Percentiles rank a stretch among this genome's conserved stretches.
Evolutionary conservation across 2,329 filamentous ascomycete genomes (phyloP).

Genomic region (Simplicillium sp.): DNA sequence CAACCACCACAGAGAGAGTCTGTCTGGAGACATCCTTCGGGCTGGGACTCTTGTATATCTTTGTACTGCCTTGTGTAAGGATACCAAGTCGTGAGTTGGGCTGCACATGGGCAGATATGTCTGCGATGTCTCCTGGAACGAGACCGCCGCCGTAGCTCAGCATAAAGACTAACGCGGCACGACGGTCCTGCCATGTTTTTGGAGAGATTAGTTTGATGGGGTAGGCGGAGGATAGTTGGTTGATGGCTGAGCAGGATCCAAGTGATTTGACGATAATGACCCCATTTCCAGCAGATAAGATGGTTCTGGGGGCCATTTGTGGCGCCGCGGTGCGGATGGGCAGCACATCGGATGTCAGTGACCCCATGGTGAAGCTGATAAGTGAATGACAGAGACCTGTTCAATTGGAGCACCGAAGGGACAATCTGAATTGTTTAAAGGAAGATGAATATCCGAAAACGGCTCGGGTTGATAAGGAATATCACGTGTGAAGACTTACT

Average conservation of each 20-base stretch:
- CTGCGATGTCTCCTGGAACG: constrained; percentile 68
- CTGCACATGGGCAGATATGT: constrained; percentile 57
- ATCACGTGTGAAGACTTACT: too few relatives aligned
- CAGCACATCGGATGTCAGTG: background rate
- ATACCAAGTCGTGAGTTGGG: constrained; percentile 50
- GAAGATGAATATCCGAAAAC: background rate
- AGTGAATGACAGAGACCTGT: too few relatives aligned
- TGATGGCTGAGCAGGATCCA: constrained; percentile 55
- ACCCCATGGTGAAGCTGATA: too few relatives aligned
- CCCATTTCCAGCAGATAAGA: constrained; percentile 63
- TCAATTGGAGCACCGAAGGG: too few relatives aligned
- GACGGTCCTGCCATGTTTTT: constrained; percentile 46
- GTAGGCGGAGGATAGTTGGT: constrained; percentile 74
- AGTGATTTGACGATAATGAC: constrained; percentile 58
- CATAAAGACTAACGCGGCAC: constrained; percentile 66
- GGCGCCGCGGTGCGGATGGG: background rate
- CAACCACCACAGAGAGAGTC: constrained; percentile 34
- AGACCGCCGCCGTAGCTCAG: constrained; percentile 84
- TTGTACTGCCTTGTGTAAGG: constrained; percentile 66
- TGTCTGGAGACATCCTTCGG: constrained; percentile 41
- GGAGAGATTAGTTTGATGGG: constrained; percentile 81
- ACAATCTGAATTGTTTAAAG: too few relatives aligned
- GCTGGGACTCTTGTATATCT: constrained; percentile 68
- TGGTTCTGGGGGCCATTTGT: constrained; percentile 30
- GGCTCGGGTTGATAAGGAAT: background rate